Evolutionary conservation across 352 stramenopile species (phyloP).

Genomic region (Globisporangium nagaii): DNA sequence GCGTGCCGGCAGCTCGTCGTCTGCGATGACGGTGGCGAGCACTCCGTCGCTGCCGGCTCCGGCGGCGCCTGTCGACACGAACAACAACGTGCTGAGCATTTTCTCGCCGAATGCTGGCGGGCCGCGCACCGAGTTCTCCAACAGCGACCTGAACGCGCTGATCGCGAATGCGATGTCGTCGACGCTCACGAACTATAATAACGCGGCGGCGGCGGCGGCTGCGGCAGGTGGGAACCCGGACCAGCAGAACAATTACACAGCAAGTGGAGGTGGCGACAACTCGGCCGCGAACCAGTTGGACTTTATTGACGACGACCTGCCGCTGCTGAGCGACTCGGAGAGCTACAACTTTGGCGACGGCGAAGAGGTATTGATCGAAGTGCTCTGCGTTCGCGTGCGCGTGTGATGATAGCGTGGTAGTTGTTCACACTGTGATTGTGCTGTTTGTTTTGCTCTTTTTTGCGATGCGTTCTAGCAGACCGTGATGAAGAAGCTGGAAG

Average conservation of each 20-base stretch:
- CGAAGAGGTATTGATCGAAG: constrained; percentile 58
- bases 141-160: constrained; percentile 13
- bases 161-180: constrained; percentile 14
- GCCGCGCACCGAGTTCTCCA: constrained; percentile 14
- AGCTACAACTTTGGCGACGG: constrained; percentile 68
- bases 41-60: constrained; percentile 16
- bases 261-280: not conserved
- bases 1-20: constrained; percentile 21
- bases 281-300: constrained; percentile 29
- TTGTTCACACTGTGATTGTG: constrained; percentile 15
- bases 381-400: not conserved
- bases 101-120: constrained; percentile 35
- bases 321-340: constrained; percentile 59
- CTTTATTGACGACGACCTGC: constrained; percentile 73
- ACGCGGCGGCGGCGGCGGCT: not conserved
- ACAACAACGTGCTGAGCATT: constrained; percentile 71
- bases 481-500: constrained; percentile 86
- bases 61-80: not conserved
- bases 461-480: constrained; percentile 44
- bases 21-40: constrained; percentile 29
- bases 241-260: not conserved
- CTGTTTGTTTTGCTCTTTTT: constrained; percentile 6
- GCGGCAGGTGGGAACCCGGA: not conserved
- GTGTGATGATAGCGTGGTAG: not conserved
- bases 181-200: constrained; percentile 21